phyloP scores from a whole-genome alignment of 257 asterid species.

The Solanum bukasovii region DNA sequence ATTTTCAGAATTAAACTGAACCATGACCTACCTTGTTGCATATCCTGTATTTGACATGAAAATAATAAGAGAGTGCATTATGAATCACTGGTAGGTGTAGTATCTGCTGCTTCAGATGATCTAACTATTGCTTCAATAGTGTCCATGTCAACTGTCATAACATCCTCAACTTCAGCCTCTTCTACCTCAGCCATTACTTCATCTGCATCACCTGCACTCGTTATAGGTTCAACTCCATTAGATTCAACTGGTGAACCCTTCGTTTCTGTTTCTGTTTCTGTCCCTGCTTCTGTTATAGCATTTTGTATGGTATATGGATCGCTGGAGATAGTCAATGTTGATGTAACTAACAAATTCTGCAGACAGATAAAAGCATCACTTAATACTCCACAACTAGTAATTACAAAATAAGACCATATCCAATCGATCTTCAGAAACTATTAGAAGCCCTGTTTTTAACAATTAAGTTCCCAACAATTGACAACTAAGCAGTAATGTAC shows the following conservation, averaged over 20 bases:
- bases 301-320: constrained; percentile 33
- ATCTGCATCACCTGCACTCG: constrained; percentile 38
- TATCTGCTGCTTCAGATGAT: constrained; percentile 47
- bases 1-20: not conserved
- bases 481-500: not conserved
- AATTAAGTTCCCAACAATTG: not conserved
- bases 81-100: constrained; percentile 35
- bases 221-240: constrained; percentile 39
- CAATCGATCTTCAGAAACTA: not conserved
- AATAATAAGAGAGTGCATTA: not conserved
- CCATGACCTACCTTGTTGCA: not conserved
- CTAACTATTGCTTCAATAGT: constrained; percentile 43
- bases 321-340: constrained; percentile 37
- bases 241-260: constrained; percentile 12
- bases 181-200: constrained; percentile 80
- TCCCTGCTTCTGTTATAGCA: constrained; percentile 20
- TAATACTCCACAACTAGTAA: not conserved
- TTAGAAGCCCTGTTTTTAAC: not conserved
- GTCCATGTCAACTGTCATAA: constrained; percentile 56
- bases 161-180: constrained; percentile 46
- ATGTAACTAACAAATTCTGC: constrained; percentile 79
- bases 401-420: not conserved
- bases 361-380: not conserved
- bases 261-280: constrained; percentile 15
- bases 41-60: not conserved